Evolutionary conservation across 345 rosid genomes (phyloP), one percentile per base, ranked within the genome.

Genomic region (Bruguiera parviflora): DNA sequence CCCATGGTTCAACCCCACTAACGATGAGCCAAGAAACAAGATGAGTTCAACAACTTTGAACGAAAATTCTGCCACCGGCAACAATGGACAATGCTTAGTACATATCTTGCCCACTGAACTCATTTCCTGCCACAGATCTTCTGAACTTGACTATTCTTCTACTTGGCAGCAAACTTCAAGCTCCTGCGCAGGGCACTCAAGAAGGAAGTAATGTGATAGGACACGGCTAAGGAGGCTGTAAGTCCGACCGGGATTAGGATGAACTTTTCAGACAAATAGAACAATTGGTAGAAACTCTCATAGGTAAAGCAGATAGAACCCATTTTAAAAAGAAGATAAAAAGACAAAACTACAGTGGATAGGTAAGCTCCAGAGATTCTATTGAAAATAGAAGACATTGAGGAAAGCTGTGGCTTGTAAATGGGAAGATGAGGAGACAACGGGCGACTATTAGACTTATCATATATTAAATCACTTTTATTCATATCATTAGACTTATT

Each of bases 111-210:
- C 28, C 58, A 8, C 11, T 53, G 28, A 53, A 53, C 29, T 67
- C 71, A 67, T 65, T 80, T 87, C 64, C 80, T 69, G 56, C 77
- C 59, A 3, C 24, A n/a, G 71, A 58, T 64, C 82, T 66, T 83
- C 1, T 63, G 31, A 6, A 78, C 88, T 69, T 91, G 97, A 62
- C 97, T 88, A 83, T 82, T 91, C 80, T 79, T 88, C 92, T 89
- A 87, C 89, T 91, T 94, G 72, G 72, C 88, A 6, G 95, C 79
- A 73, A 89, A 86, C 86, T 84, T 89, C 33, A 89, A 79, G 75
- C 97, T 83, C 79, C 81, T 81, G 83, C 85, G 80, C 31, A 89
- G 86, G 11, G 69, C 90, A 49, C 89, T 87, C 73, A 94, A 80
- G 76, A 2, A 10, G 16, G 46, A 15, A 39, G 15, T 2, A 39